Conservation (phyloP, 768 basidiomycete genomes). For the Solioccasus polychromus region DNA sequence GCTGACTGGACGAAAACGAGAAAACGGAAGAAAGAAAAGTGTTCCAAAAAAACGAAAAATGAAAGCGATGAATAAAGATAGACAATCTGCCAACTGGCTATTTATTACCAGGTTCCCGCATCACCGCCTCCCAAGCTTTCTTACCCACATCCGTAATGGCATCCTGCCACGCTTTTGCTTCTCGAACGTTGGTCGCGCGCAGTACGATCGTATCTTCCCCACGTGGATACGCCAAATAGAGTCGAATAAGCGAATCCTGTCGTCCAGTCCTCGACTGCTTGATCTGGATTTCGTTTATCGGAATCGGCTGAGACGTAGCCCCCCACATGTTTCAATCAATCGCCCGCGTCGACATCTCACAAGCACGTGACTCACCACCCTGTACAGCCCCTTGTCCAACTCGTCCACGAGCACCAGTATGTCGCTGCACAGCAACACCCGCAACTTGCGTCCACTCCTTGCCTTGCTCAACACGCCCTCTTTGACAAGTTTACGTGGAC, state of each 20-base stretch:
- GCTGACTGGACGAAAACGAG: not conserved
- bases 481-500: slow-evolving; percentile 71
- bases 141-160: slow-evolving; percentile 31
- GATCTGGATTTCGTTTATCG: slow-evolving; percentile 63
- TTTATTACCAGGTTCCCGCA: not conserved
- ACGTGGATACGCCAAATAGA: slow-evolving; percentile 65
- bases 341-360: too few relatives aligned
- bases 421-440: slow-evolving; percentile 83
- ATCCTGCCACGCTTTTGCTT: slow-evolving; percentile 54
- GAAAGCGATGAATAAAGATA: slow-evolving; percentile 9
- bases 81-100: too few relatives aligned
- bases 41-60: not conserved
- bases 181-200: slow-evolving; percentile 53
- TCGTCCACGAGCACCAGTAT: slow-evolving; percentile 85
- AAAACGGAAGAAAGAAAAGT: not conserved
- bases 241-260: slow-evolving; percentile 68
- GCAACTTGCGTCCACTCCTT: slow-evolving; percentile 78
- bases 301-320: slow-evolving; percentile 54
- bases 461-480: slow-evolving; percentile 79
- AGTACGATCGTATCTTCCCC: slow-evolving; percentile 70
- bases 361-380: slow-evolving; percentile 59
- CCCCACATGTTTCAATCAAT: not conserved
- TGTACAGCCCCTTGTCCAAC: slow-evolving; percentile 64
- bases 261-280: slow-evolving; percentile 46
- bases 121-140: slow-evolving; percentile 16